Conservation (phyloP, 1,139 yeast species). For the Candida glucosophila region DNA sequence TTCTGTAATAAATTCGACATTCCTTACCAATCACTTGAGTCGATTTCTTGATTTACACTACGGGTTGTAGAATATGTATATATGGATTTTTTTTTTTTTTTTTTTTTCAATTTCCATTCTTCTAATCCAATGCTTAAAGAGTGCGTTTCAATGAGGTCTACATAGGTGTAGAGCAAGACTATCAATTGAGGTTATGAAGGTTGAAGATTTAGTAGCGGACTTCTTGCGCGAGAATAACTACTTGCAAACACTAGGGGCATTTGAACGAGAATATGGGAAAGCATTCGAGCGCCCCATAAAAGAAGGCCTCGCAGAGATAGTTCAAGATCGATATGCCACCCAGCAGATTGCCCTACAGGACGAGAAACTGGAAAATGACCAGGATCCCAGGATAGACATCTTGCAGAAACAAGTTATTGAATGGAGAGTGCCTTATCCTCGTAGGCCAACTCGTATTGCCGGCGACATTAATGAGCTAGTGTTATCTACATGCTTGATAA, state of each 20-base stretch:
- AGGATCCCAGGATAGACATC: conserved; percentile 2
- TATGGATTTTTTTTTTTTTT: too few relatives aligned
- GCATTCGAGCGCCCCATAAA: conserved; percentile 18
- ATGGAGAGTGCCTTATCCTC: conserved; percentile 30
- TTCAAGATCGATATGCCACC: conserved; percentile 41
- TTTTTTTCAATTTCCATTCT: too few relatives aligned
- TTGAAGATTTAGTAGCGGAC: conserved; percentile 31
- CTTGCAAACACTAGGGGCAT: conserved; percentile 33
- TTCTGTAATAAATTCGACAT: conserved; percentile 19
- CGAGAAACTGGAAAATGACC: conserved; percentile 2
- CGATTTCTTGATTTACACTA: neutral
- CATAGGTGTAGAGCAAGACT: too few relatives aligned
- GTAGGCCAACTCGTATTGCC: conserved; percentile 4
- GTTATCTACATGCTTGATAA: conserved; percentile 12
- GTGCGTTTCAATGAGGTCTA: too few relatives aligned
- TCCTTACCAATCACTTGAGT: neutral
- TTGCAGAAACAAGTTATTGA: conserved; percentile 17
- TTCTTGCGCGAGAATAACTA: conserved; percentile 42
- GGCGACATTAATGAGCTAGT: conserved; percentile 13
- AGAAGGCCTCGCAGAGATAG: conserved; percentile 44
- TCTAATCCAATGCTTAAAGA: too few relatives aligned
- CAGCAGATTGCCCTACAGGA: conserved; percentile 11
- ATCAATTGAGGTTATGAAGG: conserved; percentile 1
- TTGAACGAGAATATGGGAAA: conserved; percentile 39
- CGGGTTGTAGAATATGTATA: conserved; percentile 1